A percentile compares a stretch with the other conserved stretches of the same genome.
These are phyloP conservation scores for Sergeia podlipaevii DNA, from an alignment of 208 protist genomes.

Conservation along the genomic window DNA sequence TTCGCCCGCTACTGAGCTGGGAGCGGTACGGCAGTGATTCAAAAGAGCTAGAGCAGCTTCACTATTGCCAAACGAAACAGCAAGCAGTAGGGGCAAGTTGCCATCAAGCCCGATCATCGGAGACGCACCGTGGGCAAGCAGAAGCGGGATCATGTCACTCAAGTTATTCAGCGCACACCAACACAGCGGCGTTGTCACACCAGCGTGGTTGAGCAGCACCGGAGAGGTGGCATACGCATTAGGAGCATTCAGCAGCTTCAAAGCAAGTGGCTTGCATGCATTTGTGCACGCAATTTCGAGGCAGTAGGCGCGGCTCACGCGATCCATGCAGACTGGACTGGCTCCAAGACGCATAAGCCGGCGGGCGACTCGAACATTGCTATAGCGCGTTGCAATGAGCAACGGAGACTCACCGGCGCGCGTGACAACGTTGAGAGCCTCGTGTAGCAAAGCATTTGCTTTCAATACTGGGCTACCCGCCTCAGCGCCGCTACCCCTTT, in stretches of 20 bases:
- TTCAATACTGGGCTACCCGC: too few species aligned
- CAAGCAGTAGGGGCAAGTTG: slow-evolving; percentile 60
- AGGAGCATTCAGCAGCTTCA: slow-evolving; percentile 34
- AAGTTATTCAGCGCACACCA: slow-evolving; percentile 82
- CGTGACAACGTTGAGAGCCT: slow-evolving; percentile 62
- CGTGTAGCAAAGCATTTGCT: too few species aligned
- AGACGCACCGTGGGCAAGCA: slow-evolving; percentile 51
- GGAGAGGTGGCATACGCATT: slow-evolving; percentile 33
- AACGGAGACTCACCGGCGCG: slow-evolving; percentile 65
- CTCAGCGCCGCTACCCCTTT: too few species aligned
- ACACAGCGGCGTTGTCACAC: slow-evolving; percentile 69
- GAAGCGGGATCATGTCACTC: slow-evolving; percentile 39
- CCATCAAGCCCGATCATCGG: slow-evolving; percentile 53
- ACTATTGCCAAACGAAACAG: slow-evolving; percentile 60
- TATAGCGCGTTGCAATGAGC: slow-evolving; percentile 54
- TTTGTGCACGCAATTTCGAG: slow-evolving; percentile 79
- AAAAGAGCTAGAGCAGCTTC: slow-evolving; percentile 62
- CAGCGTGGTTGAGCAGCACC: slow-evolving; percentile 66
- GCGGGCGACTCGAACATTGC: slow-evolving; percentile 41
- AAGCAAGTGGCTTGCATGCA: slow-evolving; percentile 46
- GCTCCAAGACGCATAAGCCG: slow-evolving; percentile 66
- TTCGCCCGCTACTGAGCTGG: background rate
- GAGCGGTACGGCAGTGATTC: background rate
- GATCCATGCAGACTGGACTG: slow-evolving; percentile 54
- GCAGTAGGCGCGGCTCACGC: slow-evolving; percentile 52